Percentiles rank a stretch among this genome's conserved stretches.
Evolutionary conservation across 768 basidiomycete species (phyloP).

Genomic region (Trametes cubensis): DNA sequence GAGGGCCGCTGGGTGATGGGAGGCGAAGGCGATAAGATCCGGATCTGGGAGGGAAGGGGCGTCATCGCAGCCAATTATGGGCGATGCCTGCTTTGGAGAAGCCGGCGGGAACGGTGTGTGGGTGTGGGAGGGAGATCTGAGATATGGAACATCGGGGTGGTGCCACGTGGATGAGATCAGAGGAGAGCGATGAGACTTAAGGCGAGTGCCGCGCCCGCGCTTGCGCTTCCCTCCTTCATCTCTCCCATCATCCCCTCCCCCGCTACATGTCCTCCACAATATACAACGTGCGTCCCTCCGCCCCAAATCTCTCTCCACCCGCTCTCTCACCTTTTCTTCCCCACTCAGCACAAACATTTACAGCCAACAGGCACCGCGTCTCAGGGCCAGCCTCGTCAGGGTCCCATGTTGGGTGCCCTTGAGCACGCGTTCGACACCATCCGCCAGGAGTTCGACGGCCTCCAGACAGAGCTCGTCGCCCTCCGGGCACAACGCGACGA

Average conservation of each 20-base stretch:
- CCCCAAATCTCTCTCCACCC: constrained; percentile 4
- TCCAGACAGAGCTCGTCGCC: constrained; percentile 66
- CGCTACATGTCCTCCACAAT: constrained; percentile 33
- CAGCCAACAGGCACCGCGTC: constrained; percentile 45
- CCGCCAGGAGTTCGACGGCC: constrained; percentile 79
- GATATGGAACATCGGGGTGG: constrained; percentile 20
- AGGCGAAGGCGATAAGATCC: constrained; percentile 18
- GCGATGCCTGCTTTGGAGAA: constrained; percentile 17
- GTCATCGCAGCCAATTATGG: constrained; percentile 22
- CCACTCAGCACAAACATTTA: constrained; percentile 43
- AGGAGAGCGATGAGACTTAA: constrained; percentile 23
- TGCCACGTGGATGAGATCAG: constrained; percentile 28
- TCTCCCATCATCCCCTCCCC: constrained; percentile 26
- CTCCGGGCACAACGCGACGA: constrained; percentile 85
- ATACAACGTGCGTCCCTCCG: constrained; percentile 32
- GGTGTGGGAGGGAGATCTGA: constrained; percentile 23
- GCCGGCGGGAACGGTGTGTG: constrained; percentile 25
- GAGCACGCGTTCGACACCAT: constrained; percentile 82
- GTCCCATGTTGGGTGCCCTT: constrained; percentile 46
- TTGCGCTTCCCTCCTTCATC: constrained; percentile 25
- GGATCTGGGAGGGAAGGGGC: constrained; percentile 16
- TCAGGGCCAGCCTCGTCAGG: constrained; percentile 30
- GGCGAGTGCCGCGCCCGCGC: constrained; percentile 24
- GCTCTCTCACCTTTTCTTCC: background rate
- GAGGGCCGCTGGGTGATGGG: background rate